These are phyloP conservation scores for Nowakowskiella sp. DNA, from an alignment of 192 early-diverging fungal genomes.

Conservation along the genomic window DNA sequence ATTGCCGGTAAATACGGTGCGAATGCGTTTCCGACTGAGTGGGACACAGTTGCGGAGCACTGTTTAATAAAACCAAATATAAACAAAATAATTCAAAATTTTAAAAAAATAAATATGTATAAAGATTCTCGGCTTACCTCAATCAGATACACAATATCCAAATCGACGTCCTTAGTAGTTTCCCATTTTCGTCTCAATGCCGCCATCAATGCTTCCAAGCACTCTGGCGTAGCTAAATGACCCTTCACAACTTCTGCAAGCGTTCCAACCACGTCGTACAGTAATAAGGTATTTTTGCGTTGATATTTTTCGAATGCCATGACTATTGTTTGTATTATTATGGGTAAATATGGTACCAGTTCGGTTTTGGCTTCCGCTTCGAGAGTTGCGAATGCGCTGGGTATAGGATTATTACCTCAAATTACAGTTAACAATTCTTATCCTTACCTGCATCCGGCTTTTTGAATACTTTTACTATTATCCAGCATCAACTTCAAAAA, in stretches of 20 bases:
- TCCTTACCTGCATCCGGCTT: slow-evolving; percentile 72
- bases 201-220: slow-evolving; percentile 78
- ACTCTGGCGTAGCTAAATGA: slow-evolving; percentile 72
- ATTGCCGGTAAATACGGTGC: slow-evolving; percentile 74
- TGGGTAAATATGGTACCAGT: slow-evolving; percentile 81
- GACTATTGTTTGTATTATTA: slow-evolving; percentile 75
- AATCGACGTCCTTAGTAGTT: slow-evolving; percentile 69
- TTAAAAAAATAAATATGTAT: background rate
- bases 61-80: slow-evolving; percentile 14
- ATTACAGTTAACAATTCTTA: background rate
- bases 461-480: slow-evolving; percentile 97
- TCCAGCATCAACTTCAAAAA: slow-evolving; percentile 72
- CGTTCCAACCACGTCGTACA: slow-evolving; percentile 98
- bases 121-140: slow-evolving; percentile 49
- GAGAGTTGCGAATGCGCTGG: slow-evolving; percentile 82
- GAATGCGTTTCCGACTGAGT: slow-evolving; percentile 81
- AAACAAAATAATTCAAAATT: background rate
- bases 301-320: slow-evolving; percentile 31
- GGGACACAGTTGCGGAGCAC: slow-evolving; percentile 81
- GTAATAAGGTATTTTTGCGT: slow-evolving; percentile 87
- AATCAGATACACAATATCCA: slow-evolving; percentile 89
- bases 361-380: slow-evolving; percentile 82
- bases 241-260: slow-evolving; percentile 84
- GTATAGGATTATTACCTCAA: background rate
- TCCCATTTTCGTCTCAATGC: slow-evolving; percentile 84